A percentile compares a stretch with the other conserved stretches of the same genome.
These are phyloP conservation scores for Phytophthora foliorum DNA, from an alignment of 352 stramenopile genomes.

Conservation along the genomic window DNA sequence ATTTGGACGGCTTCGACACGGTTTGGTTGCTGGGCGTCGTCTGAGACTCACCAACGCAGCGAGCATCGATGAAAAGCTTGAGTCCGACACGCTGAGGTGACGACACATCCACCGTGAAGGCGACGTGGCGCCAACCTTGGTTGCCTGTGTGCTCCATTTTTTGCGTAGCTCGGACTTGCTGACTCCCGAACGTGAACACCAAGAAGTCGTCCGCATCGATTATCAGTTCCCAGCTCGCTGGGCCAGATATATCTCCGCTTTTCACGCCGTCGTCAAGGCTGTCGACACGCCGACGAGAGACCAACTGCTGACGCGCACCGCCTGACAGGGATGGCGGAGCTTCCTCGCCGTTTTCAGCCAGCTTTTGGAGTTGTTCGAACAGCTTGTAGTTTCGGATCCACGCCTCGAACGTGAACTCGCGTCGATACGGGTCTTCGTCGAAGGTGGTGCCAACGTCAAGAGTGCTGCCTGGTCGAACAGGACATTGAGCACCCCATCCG, in stretches of 20 bases:
- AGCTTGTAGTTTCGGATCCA: conserved; percentile 77
- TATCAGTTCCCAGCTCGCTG: conserved; percentile 56
- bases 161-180: conserved; percentile 57
- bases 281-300: conserved; percentile 30
- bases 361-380: conserved; percentile 39
- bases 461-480: conserved; percentile 61
- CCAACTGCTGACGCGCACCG: conserved; percentile 26
- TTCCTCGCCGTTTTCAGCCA: conserved; percentile 33
- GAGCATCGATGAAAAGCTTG: conserved; percentile 71
- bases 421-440: conserved; percentile 85
- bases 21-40: conserved; percentile 49
- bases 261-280: conserved; percentile 34
- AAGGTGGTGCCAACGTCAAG: conserved; percentile 77
- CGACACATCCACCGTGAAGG: conserved; percentile 72
- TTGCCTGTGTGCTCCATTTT: conserved; percentile 38
- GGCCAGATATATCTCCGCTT: conserved; percentile 26
- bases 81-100: conserved; percentile 57
- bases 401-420: conserved; percentile 80
- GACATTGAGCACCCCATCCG: conserved; percentile 65
- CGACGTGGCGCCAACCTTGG: conserved; percentile 72
- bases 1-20: conserved; percentile 48
- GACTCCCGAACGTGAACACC: conserved; percentile 54
- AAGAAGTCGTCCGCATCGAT: conserved; percentile 56
- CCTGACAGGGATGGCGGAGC: conserved; percentile 13
- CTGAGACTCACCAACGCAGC: conserved; percentile 62